Evolutionary conservation across 2,329 filamentous ascomycete genomes (phyloP).

Genomic region (Daldinia sp.): DNA sequence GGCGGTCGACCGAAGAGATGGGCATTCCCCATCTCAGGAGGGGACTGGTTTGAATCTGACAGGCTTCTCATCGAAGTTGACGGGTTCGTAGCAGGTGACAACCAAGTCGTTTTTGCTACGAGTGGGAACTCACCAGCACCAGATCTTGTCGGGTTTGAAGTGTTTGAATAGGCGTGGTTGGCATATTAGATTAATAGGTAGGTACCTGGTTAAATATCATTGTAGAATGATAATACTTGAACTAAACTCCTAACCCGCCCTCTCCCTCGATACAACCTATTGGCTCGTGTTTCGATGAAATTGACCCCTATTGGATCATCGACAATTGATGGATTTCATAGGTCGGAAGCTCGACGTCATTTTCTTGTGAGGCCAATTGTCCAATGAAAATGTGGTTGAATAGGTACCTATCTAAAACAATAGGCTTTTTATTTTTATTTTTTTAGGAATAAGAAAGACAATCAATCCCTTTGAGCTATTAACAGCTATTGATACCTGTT

Average conservation of each 20-base stretch:
- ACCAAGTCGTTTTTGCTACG: conserved; percentile 49
- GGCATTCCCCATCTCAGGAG: conserved; percentile 59
- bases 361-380: background rate
- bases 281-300: no score
- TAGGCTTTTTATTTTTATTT: no score
- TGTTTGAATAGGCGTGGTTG: no score
- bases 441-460: background rate
- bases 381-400: background rate
- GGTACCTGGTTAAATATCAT: no score
- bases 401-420: no score
- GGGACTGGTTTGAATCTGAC: conserved; percentile 60
- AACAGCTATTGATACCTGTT: background rate
- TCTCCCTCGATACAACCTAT: no score
- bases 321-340: background rate
- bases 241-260: no score
- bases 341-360: background rate
- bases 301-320: background rate
- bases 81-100: conserved; percentile 54
- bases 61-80: conserved; percentile 55
- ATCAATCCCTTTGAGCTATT: no score
- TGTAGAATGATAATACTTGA: no score
- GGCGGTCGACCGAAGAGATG: conserved; percentile 52
- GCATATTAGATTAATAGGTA: no score
- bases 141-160: conserved; percentile 55
- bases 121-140: conserved; percentile 47